Conservation (phyloP, 139 green algal species). For the Chlamydomonas schloesseri region DNA sequence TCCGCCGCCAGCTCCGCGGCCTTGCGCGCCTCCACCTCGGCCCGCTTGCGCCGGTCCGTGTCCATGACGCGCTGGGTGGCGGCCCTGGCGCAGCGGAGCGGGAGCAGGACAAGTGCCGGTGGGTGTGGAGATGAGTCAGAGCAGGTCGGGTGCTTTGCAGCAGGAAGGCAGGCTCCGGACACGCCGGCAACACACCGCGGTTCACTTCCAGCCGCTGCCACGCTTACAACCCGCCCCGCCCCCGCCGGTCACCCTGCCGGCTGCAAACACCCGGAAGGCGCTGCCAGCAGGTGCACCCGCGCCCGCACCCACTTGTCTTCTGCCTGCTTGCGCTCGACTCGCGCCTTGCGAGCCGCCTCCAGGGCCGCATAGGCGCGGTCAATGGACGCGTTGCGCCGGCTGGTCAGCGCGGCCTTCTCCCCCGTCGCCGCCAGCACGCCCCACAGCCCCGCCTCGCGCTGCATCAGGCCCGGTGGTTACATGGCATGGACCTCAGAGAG, state of each 20-base stretch:
- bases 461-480: no score
- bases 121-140: neutral
- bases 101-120: no score
- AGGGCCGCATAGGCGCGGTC: conserved; percentile 51
- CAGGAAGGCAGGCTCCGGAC: neutral
- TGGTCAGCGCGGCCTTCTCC: conserved; percentile 42
- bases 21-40: conserved; percentile 59
- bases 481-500: no score
- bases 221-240: no score
- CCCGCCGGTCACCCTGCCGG: no score
- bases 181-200: no score
- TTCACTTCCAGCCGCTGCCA: no score
- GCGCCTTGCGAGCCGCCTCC: conserved; percentile 46
- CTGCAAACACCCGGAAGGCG: no score
- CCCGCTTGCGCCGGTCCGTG: conserved; percentile 52
- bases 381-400: conserved; percentile 62
- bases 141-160: neutral
- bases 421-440: conserved; percentile 50
- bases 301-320: no score
- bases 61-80: conserved; percentile 64
- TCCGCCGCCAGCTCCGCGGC: conserved; percentile 63
- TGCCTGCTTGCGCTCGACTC: conserved; percentile 54
- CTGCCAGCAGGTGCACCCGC: no score
- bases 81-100: conserved; percentile 54
- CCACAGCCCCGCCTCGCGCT: conserved; percentile 64